These are phyloP conservation scores for Neocatenulostroma microsporum DNA, from an alignment of 2,329 filamentous ascomycete genomes.

Conservation along the genomic window DNA sequence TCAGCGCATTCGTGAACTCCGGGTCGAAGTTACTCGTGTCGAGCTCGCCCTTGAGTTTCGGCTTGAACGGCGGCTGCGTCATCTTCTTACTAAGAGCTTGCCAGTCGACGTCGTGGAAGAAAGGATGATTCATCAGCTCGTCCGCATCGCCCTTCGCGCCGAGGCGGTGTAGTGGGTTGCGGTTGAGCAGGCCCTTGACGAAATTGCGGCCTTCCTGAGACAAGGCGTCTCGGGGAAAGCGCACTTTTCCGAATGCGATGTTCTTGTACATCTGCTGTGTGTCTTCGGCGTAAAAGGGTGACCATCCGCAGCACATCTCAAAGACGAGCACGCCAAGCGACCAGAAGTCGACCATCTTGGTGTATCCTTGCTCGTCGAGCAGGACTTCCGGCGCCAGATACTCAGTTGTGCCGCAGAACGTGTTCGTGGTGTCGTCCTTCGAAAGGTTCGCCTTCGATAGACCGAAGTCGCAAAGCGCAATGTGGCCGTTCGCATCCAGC, in stretches of 20 bases:
- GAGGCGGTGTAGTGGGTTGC: slow-evolving; percentile 90
- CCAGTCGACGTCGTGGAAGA: slow-evolving; percentile 95
- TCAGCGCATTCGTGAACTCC: slow-evolving; percentile 92
- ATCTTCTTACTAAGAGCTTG: slow-evolving; percentile 78
- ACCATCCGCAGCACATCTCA: slow-evolving; percentile 99
- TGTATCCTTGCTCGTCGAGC: slow-evolving; percentile 93
- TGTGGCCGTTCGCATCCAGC: slow-evolving; percentile 93
- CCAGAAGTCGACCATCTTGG: slow-evolving; percentile 99
- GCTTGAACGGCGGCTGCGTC: slow-evolving; percentile 94
- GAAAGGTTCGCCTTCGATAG: slow-evolving; percentile 95
- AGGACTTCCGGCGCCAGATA: slow-evolving; percentile 94
- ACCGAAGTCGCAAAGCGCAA: slow-evolving; percentile 95
- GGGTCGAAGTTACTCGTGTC: slow-evolving; percentile 98
- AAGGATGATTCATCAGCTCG: slow-evolving; percentile 87
- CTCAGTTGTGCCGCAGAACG: slow-evolving; percentile 96
- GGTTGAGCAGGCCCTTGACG: slow-evolving; percentile 92
- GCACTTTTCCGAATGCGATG: slow-evolving; percentile 96
- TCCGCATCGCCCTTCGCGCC: slow-evolving; percentile 86
- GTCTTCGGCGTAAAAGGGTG: slow-evolving; percentile 96
- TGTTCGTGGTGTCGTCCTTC: slow-evolving; percentile 96
- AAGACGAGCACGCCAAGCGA: slow-evolving; percentile 95
- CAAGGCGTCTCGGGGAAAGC: slow-evolving; percentile 89
- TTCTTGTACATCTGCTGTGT: slow-evolving; percentile 99
- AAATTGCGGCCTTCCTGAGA: slow-evolving; percentile 95
- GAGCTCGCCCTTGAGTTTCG: slow-evolving; percentile 88